Evolutionary conservation across 805 yeast genomes (phyloP).

Genomic region (Kodamaea hsintzibuensis): DNA sequence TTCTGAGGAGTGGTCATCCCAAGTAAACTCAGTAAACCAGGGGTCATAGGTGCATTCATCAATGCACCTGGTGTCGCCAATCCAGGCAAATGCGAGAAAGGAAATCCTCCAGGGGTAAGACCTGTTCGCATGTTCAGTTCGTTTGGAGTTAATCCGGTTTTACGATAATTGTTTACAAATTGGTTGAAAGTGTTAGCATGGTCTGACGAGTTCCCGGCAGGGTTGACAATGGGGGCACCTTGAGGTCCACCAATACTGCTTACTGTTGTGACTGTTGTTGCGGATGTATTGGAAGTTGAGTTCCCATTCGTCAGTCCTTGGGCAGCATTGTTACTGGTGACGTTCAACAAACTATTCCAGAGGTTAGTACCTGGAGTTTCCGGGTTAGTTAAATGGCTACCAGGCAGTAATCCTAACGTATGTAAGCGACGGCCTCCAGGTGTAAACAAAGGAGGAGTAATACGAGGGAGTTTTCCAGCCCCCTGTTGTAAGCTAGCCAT

Average conservation of each 20-base stretch:
- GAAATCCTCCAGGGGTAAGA: constrained; percentile 62
- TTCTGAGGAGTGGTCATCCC: constrained; percentile 23
- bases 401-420: constrained; percentile 51
- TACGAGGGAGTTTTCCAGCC: constrained; percentile 29
- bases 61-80: constrained; percentile 41
- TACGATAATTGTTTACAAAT: constrained; percentile 32
- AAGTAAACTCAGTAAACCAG: constrained; percentile 44
- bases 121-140: constrained; percentile 74
- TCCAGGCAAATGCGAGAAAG: constrained; percentile 39
- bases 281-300: not conserved
- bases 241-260: constrained; percentile 7
- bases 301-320: not conserved
- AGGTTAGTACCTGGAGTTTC: constrained; percentile 52
- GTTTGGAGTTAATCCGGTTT: constrained; percentile 73
- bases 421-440: constrained; percentile 64
- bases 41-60: constrained; percentile 48
- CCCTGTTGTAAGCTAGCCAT: constrained; percentile 25
- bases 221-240: not conserved
- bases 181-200: constrained; percentile 21
- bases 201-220: not conserved
- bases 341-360: constrained; percentile 50
- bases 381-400: constrained; percentile 40
- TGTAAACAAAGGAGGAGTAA: constrained; percentile 52
- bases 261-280: constrained; percentile 1
- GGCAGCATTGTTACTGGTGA: constrained; percentile 25